A percentile compares a stretch with the other conserved stretches of the same genome.
phyloP scores from a whole-genome alignment of 768 basidiomycete species.

The Psilocybe tampanensis region DNA sequence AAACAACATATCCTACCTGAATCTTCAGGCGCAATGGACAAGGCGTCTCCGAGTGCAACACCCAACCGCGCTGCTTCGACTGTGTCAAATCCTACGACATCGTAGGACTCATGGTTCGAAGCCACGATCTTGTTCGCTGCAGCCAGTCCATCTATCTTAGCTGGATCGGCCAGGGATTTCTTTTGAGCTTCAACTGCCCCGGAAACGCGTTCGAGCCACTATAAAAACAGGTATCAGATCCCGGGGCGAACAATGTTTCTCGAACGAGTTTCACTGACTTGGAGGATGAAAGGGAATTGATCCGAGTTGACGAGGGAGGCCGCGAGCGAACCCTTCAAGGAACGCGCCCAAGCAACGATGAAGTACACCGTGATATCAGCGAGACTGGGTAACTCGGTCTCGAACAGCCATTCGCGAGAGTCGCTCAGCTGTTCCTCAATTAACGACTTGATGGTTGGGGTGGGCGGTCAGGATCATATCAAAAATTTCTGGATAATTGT shows the following conservation, averaged over 20 bases:
- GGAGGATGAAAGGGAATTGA: not conserved
- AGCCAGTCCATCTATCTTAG: constrained; percentile 36
- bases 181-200: constrained; percentile 33
- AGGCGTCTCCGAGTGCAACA: constrained; percentile 37
- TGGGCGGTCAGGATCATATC: not conserved
- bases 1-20: constrained; percentile 36
- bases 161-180: constrained; percentile 24
- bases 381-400: constrained; percentile 52
- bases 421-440: constrained; percentile 49
- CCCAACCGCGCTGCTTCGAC: constrained; percentile 45
- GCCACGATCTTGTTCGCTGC: constrained; percentile 46
- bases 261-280: not conserved
- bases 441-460: constrained; percentile 22
- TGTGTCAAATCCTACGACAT: constrained; percentile 46
- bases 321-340: constrained; percentile 24
- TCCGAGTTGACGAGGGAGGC: not conserved
- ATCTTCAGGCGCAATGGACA: constrained; percentile 37
- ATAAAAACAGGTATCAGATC: not conserved
- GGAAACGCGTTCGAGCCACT: constrained; percentile 52
- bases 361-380: constrained; percentile 58
- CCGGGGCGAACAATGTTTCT: not conserved
- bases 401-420: constrained; percentile 58
- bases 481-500: not conserved
- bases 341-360: constrained; percentile 44
- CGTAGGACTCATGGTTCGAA: constrained; percentile 38